phyloP scores from a whole-genome alignment of 345 rosid species.

The Rhodamnia argentea region DNA sequence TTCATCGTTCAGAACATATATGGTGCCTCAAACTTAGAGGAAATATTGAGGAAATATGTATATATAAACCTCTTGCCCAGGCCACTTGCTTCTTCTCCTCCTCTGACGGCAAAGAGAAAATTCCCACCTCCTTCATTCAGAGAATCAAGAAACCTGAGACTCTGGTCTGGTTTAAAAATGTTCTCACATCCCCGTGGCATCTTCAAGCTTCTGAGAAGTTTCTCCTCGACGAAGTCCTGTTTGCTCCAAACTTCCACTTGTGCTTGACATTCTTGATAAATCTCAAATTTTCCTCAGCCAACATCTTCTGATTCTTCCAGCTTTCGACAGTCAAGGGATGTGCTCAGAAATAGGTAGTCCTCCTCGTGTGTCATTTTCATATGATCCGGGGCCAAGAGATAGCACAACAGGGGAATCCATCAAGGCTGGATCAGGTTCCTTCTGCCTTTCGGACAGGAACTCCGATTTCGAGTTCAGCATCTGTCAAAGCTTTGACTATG shows the following conservation, averaged over 20 bases:
- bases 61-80: background rate
- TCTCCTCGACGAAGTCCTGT: background rate
- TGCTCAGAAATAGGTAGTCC: constrained; percentile 2
- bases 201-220: background rate
- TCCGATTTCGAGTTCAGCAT: constrained; percentile 7
- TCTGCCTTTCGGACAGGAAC: background rate
- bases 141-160: background rate
- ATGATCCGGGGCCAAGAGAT: background rate
- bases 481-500: background rate
- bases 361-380: constrained; percentile 3
- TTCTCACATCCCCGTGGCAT: background rate
- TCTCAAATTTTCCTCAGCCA: background rate
- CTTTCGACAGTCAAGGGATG: background rate
- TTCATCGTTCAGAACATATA: background rate
- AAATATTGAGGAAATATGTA: background rate
- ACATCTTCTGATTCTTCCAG: background rate
- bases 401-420: background rate
- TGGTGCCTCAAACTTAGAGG: background rate
- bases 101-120: background rate
- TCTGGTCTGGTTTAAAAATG: background rate
- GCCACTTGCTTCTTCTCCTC: background rate
- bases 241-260: background rate
- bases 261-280: background rate
- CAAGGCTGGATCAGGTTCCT: background rate
- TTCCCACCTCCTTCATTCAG: background rate